Percentiles rank a stretch among this genome's conserved stretches.
Evolutionary conservation across 2,329 filamentous ascomycete species (phyloP).

Genomic region (Ophiosphaerella korrae): DNA sequence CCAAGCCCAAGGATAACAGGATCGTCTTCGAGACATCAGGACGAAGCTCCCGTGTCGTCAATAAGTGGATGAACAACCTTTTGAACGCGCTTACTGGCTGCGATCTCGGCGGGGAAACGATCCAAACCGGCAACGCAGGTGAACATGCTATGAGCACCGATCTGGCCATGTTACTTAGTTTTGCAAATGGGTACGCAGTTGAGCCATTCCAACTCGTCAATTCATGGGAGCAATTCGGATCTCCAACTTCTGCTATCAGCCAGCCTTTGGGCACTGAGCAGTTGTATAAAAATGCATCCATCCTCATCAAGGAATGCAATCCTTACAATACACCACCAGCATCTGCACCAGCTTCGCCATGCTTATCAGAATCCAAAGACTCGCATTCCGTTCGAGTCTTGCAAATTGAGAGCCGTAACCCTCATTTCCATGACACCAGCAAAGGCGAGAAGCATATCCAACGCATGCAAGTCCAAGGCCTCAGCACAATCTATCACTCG

Average conservation of each 20-base stretch:
- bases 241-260: neutral
- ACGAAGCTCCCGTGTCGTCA: constrained; percentile 19
- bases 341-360: neutral
- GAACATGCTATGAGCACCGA: constrained; percentile 22
- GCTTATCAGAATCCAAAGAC: neutral
- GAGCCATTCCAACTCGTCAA: constrained; percentile 22
- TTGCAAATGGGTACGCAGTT: constrained; percentile 22
- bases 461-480: constrained; percentile 16
- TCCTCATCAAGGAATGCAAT: neutral
- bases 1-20: constrained; percentile 13
- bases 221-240: constrained; percentile 10
- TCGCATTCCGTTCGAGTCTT: constrained; percentile 8
- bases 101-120: neutral
- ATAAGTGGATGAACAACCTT: constrained; percentile 18
- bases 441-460: constrained; percentile 16
- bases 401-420: constrained; percentile 19
- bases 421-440: constrained; percentile 17
- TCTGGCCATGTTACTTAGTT: constrained; percentile 15
- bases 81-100: constrained; percentile 1
- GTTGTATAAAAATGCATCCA: neutral
- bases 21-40: constrained; percentile 14
- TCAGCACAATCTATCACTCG: constrained; percentile 21
- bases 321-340: neutral
- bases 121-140: constrained; percentile 20
- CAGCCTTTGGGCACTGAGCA: neutral